Base-by-base conservation (phyloP, 164 flowering plant species). In the Magnolia kwangsiensis region DNA sequence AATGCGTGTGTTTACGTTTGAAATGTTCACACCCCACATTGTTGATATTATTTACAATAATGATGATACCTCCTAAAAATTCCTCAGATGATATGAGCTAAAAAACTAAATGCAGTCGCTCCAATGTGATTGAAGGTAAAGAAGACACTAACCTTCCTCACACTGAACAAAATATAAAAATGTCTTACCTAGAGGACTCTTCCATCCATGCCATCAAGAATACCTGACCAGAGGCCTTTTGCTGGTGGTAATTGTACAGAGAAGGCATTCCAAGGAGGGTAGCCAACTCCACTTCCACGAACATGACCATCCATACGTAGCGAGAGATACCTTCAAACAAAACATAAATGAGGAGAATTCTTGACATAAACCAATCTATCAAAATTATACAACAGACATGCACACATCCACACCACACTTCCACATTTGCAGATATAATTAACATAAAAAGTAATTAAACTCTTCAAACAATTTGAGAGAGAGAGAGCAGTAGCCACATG, bases 291-390 rank as follows among this genome's bases (percentile, higher is more conserved):
- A 84, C 99, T 96, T 51, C 97, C 98, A 82, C 97, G 95, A 6
- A 96, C 99, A 71, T 97, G 96, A 27, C 98, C 99, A 85, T 96
- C 99, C 94, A 96, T 21, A 20, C 98, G 95, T 27, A 96, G 86
- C 59, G 99, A 96, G 71, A 96, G 74, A 79, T 96, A 94, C 80
- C 98, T 95, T 79, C 72, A 86, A 7, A 78, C 72, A 51, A 31
- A 71, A 69, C 59, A 73, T 0, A 70, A 23, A 67, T 16, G 70
- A 71, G 58, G 24, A 72, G 16, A 70, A 59, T 45, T 58, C 61
- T 51, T 16, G 9, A 75, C 4, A 67, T 14, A 51, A 14, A 7
- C 16, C 59, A 51, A 51, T 51, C 21, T 24, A 71, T 51, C 49
- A 16, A 67, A 37, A 13, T 24, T 23, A 31, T 0, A 67, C 31